A percentile compares a stretch with the other conserved stretches of the same genome.
These are phyloP conservation scores for Bondarzewia mesenterica DNA, from an alignment of 1,284 basidiomycete genomes.

Conservation along the genomic window DNA sequence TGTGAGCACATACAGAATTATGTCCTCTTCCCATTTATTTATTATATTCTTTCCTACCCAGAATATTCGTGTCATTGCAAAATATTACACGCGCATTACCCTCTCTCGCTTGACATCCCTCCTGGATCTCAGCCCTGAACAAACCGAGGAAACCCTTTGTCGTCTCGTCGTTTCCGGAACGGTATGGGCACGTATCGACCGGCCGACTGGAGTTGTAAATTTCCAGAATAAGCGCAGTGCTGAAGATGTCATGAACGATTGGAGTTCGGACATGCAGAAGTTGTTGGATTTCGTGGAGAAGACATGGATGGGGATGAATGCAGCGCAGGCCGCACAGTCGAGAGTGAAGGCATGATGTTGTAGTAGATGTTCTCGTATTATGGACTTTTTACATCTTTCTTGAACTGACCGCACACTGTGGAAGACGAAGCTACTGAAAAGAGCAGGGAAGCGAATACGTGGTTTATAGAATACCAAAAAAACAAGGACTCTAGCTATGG, in stretches of 20 bases:
- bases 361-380: constrained; percentile 15
- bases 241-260: constrained; percentile 92
- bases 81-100: constrained; percentile 94
- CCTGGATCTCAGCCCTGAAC: constrained; percentile 75
- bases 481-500: too few species aligned
- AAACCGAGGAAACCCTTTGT: constrained; percentile 85
- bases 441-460: too few species aligned
- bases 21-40: neutral
- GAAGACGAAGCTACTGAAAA: too few species aligned
- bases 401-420: too few species aligned
- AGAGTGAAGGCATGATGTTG: constrained; percentile 40
- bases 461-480: too few species aligned
- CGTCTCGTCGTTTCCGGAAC: constrained; percentile 87
- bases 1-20: constrained; percentile 40
- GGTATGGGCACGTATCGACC: constrained; percentile 91
- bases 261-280: constrained; percentile 94
- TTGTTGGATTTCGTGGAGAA: constrained; percentile 76
- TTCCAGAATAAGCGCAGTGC: constrained; percentile 75
- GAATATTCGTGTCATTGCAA: constrained; percentile 93
- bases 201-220: constrained; percentile 83
- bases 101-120: constrained; percentile 78
- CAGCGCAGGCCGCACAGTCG: constrained; percentile 74
- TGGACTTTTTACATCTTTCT: constrained; percentile 1
- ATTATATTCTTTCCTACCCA: constrained; percentile 23
- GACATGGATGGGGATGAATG: constrained; percentile 87